Base-by-base conservation (phyloP, 352 stramenopile species). In the Elongisporangium prolatum region DNA sequence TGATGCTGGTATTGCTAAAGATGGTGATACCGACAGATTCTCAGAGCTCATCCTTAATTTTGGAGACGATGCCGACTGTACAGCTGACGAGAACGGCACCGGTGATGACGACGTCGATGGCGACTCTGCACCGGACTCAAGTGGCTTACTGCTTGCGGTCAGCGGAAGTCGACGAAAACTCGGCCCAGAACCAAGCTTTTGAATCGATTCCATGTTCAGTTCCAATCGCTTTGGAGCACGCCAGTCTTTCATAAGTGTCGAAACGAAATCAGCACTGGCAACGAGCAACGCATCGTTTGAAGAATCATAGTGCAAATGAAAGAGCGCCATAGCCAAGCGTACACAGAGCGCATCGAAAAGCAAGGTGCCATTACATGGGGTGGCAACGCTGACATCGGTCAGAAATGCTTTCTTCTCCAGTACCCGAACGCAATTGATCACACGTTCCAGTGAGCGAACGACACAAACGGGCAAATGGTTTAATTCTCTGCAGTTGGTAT, bases 181-280 rank as follows among this genome's bases (percentile, higher is more conserved):
- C 34, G 34, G 34, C 11, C 34, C 34, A 44, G 34, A 44, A 2
- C 34, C 34, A 44, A 44, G 14, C 37, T 80, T 84, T 21, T 89
- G 79, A 7, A 91, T 65, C 9, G 81, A 81, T 60, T 89, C 81
- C 34, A 88, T 64, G 61, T 88, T 91, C 40, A 91, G 69, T 44
- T 91, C 77, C 1, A 91, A 63, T 17, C 79, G 77, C 34, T 84
- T 86, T 0, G 77, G 73, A 1, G 77, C 68, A 11, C 87, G 75
- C 81, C 81, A 91, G 22, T 85, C 75, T 0, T 65, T 59, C 18
- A 77, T 54, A 1, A 91, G 58, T 47, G 75, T 37, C 9, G 63
- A 54, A 25, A 88, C 60, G 47, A 82, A 88, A 18, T 88, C 69
- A 3, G 75, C 20, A 55, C 34, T 21, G 63, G 47, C 16, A 55